A percentile compares a stretch with the other conserved stretches of the same genome.
Evolutionary conservation across 257 asterid genomes (phyloP).

Genomic region (Ballota nigra): DNA sequence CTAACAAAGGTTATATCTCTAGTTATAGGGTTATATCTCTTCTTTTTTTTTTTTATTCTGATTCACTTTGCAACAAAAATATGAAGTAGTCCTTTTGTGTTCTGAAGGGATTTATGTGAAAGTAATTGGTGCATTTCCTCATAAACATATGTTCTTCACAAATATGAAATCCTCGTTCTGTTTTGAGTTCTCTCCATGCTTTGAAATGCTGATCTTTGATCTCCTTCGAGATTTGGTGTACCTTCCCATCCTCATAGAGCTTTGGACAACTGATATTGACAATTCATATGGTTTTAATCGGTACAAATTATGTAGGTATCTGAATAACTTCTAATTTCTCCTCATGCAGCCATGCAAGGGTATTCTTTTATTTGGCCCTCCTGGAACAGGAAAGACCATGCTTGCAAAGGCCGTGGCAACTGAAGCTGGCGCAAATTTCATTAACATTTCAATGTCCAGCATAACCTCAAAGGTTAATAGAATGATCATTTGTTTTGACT

Average conservation of each 20-base stretch:
- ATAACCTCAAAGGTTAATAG: constrained; percentile 73
- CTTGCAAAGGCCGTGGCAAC: constrained; percentile 94
- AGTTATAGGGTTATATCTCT: neutral
- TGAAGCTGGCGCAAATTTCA: constrained; percentile 94
- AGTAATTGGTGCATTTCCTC: neutral
- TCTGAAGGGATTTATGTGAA: constrained; percentile 8
- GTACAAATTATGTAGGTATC: neutral
- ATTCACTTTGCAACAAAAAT: constrained; percentile 4
- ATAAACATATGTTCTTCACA: neutral
- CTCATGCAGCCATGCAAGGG: constrained; percentile 84
- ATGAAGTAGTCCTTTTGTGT: neutral
- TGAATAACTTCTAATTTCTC: constrained; percentile 3
- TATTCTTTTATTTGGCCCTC: constrained; percentile 85
- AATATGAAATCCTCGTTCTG: neutral
- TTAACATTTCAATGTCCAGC: constrained; percentile 90
- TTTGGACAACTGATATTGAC: constrained; percentile 2
- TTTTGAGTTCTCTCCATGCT: neutral
- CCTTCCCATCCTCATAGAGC: neutral
- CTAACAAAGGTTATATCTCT: constrained; percentile 56
- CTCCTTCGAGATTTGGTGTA: neutral
- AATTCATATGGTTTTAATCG: neutral
- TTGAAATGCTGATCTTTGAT: neutral
- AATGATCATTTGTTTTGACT: neutral
- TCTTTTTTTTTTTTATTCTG: neutral
- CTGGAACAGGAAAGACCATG: constrained; percentile 95